Percentiles rank a stretch among this genome's conserved stretches.
These are phyloP conservation scores for Wickerhamomyces canadensis DNA, from an alignment of 805 yeast species.

Conservation along the genomic window DNA sequence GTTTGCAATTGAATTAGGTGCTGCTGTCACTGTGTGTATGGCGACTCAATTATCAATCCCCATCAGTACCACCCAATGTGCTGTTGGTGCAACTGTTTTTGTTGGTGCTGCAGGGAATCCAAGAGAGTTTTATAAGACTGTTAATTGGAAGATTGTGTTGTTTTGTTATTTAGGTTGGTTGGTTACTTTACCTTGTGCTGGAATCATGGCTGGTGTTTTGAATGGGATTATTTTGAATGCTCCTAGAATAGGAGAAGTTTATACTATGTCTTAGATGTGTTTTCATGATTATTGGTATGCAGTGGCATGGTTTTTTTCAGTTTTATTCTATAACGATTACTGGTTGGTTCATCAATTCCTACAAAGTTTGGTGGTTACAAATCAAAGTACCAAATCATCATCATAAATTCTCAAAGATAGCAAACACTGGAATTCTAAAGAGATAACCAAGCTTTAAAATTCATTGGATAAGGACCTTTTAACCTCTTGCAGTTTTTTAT, in stretches of 20 bases:
- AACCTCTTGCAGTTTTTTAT: no score
- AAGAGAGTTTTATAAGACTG: constrained; percentile 33
- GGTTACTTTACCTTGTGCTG: constrained; percentile 68
- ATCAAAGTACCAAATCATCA: no score
- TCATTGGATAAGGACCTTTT: no score
- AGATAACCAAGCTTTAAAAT: no score
- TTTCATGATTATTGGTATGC: no score
- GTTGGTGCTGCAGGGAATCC: constrained; percentile 44
- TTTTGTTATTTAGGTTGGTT: constrained; percentile 75
- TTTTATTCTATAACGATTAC: no score
- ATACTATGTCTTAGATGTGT: constrained; percentile 11
- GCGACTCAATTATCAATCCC: constrained; percentile 72
- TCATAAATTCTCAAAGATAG: no score
- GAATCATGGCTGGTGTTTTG: constrained; percentile 61
- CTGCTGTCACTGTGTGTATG: constrained; percentile 69
- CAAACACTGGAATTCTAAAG: no score
- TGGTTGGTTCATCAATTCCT: no score
- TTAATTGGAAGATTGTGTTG: constrained; percentile 72
- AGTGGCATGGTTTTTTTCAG: no score
- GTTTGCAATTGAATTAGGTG: constrained; percentile 70
- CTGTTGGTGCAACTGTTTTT: constrained; percentile 72
- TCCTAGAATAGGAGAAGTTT: constrained; percentile 40
- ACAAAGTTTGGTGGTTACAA: no score
- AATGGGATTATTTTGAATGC: constrained; percentile 62
- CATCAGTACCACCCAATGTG: constrained; percentile 73